phyloP scores from a whole-genome alignment of 345 rosid species.

The Eucalyptus albens region DNA sequence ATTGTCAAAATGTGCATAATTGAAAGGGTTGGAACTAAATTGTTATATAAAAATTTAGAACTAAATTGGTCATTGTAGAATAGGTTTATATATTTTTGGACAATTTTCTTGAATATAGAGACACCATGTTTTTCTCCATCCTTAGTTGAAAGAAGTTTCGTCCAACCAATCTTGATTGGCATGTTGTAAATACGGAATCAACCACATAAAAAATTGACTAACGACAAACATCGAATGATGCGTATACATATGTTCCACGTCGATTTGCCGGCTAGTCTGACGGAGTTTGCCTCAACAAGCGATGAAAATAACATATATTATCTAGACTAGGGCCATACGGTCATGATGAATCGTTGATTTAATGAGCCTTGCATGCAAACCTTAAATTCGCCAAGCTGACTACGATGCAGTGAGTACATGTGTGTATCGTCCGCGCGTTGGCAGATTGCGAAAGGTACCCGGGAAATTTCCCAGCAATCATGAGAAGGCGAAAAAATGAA shows the following conservation, averaged over 20 bases:
- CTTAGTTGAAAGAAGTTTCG: background rate
- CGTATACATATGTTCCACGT: background rate
- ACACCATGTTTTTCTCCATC: background rate
- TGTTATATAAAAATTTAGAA: background rate
- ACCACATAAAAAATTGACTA: background rate
- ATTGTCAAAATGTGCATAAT: background rate
- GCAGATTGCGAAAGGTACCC: background rate
- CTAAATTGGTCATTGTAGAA: too few species aligned
- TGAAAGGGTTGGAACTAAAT: background rate
- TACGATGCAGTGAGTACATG: background rate
- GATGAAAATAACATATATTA: background rate
- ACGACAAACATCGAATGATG: background rate
- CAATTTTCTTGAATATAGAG: background rate
- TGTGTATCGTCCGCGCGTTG: background rate
- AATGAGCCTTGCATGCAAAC: background rate
- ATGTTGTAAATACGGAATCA: background rate
- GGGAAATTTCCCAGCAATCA: background rate
- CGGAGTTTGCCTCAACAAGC: background rate
- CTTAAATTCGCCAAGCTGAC: background rate
- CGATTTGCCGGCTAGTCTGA: background rate
- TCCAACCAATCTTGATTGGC: background rate
- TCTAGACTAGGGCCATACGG: background rate
- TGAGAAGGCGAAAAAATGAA: background rate
- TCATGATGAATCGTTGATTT: background rate
- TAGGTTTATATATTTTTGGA: background rate